phyloP scores from a whole-genome alignment of 495 filamentous ascomycete species.

The Xylaria sp. region DNA sequence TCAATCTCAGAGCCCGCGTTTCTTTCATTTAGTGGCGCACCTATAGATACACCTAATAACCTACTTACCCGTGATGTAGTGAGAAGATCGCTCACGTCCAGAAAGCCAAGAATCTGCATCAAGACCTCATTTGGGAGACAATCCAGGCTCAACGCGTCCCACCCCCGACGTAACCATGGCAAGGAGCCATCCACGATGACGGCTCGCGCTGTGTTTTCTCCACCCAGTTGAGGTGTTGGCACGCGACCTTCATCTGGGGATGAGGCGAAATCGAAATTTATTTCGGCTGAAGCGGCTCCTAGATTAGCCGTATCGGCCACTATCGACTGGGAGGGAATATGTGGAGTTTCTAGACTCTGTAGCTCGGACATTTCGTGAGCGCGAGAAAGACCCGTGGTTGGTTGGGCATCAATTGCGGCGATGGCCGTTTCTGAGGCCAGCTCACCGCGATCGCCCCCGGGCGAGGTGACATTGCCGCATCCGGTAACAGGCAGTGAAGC shows the following conservation, averaged over 20 bases:
- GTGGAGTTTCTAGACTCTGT: slow-evolving; percentile 5
- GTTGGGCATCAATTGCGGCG: slow-evolving; percentile 43
- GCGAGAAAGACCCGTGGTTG: slow-evolving; percentile 22
- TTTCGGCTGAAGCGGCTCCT: slow-evolving; percentile 30
- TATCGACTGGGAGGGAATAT: neutral
- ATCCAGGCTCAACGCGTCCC: slow-evolving; percentile 39
- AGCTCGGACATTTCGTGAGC: slow-evolving; percentile 9
- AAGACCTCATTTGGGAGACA: slow-evolving; percentile 64
- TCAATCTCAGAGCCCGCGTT: slow-evolving; percentile 20
- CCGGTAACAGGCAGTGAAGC: slow-evolving; percentile 35
- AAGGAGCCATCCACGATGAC: slow-evolving; percentile 18
- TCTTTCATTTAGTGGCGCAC: slow-evolving; percentile 20
- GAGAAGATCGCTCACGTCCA: slow-evolving; percentile 66
- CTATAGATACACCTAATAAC: slow-evolving; percentile 34
- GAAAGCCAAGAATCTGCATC: slow-evolving; percentile 59
- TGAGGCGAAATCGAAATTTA: slow-evolving; percentile 25
- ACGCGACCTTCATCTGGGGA: slow-evolving; percentile 3
- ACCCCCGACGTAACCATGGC: slow-evolving; percentile 35
- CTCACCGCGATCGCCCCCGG: slow-evolving; percentile 26
- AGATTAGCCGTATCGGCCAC: slow-evolving; percentile 3
- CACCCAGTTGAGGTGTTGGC: slow-evolving; percentile 17
- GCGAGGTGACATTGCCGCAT: slow-evolving; percentile 40
- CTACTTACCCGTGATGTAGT: slow-evolving; percentile 61
- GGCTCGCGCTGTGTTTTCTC: slow-evolving; percentile 8
- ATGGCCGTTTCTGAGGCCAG: slow-evolving; percentile 40